A percentile compares a stretch with the other conserved stretches of the same genome.
These are phyloP conservation scores for Euphorbia celastroides DNA, from an alignment of 441 rosid genomes.

Conservation along the genomic window DNA sequence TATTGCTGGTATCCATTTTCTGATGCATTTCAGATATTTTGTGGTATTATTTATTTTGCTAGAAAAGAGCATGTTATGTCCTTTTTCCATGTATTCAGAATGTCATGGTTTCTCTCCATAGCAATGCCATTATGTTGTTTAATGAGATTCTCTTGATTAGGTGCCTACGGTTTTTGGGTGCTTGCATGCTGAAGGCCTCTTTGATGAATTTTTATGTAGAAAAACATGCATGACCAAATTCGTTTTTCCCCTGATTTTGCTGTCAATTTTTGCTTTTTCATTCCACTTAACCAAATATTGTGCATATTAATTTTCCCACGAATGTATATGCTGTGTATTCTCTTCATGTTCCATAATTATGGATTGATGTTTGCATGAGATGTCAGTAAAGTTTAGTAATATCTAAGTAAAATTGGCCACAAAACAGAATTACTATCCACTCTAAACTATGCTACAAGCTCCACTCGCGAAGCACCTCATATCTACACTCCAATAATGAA, in stretches of 20 bases:
- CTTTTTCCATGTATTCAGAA: background rate
- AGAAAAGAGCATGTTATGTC: background rate
- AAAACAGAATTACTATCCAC: background rate
- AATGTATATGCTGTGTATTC: no score
- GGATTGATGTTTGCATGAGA: no score
- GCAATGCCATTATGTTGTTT: background rate
- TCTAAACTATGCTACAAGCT: background rate
- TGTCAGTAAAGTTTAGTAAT: no score
- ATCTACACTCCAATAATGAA: background rate
- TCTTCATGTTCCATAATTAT: no score
- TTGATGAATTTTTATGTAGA: background rate
- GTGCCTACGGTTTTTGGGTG: background rate
- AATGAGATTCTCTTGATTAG: background rate
- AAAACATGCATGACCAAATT: no score
- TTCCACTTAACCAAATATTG: no score
- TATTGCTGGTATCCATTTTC: background rate
- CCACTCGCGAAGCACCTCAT: background rate
- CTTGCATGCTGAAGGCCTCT: background rate
- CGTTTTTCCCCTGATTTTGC: background rate
- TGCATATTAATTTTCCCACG: no score
- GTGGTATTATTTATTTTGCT: background rate
- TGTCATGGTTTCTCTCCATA: background rate
- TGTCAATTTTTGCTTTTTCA: background rate
- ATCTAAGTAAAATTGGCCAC: background rate
- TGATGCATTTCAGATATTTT: background rate